These are phyloP conservation scores for Cryptococcus sp. DNA, from an alignment of 1,284 basidiomycete species.

Conservation along the genomic window DNA sequence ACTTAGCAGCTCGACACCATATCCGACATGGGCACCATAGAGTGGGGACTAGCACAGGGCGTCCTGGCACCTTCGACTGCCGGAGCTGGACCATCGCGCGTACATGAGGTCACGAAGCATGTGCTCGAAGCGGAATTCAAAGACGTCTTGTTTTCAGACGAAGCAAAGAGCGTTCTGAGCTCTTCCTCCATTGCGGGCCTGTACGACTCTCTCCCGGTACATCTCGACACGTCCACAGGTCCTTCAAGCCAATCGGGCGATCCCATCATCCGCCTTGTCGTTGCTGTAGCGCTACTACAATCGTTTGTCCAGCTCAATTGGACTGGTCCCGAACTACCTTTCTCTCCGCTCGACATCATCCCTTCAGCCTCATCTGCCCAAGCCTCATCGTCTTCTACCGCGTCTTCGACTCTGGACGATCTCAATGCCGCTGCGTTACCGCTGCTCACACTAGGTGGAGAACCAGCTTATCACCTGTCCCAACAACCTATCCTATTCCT, in stretches of 20 bases:
- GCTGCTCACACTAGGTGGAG: slow-evolving; percentile 80
- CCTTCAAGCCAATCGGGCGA: neutral
- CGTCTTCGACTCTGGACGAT: slow-evolving; percentile 55
- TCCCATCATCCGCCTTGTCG: slow-evolving; percentile 57
- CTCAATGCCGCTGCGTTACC: slow-evolving; percentile 68
- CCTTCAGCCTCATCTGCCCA: slow-evolving; percentile 41
- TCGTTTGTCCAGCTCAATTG: slow-evolving; percentile 93
- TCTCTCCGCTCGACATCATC: slow-evolving; percentile 54
- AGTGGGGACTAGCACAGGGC: slow-evolving; percentile 34
- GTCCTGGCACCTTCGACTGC: neutral
- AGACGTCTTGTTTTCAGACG: slow-evolving; percentile 33
- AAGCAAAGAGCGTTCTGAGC: slow-evolving; percentile 35
- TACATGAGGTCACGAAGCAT: slow-evolving; percentile 28
- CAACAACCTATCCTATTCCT: slow-evolving; percentile 70
- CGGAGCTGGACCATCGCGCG: slow-evolving; percentile 9
- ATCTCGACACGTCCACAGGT: slow-evolving; percentile 2
- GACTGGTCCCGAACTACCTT: slow-evolving; percentile 86
- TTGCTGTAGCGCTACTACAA: slow-evolving; percentile 80
- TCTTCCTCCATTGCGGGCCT: slow-evolving; percentile 18
- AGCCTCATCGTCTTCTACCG: neutral
- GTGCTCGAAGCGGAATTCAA: slow-evolving; percentile 50
- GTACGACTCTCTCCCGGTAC: slow-evolving; percentile 26
- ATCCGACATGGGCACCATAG: slow-evolving; percentile 21
- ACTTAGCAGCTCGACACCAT: too few species aligned
- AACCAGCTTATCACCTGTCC: slow-evolving; percentile 93